A percentile compares a stretch with the other conserved stretches of the same genome.
Evolutionary conservation across 2,329 filamentous ascomycete species (phyloP).

Genomic region (Aspergillus arachidicola): DNA sequence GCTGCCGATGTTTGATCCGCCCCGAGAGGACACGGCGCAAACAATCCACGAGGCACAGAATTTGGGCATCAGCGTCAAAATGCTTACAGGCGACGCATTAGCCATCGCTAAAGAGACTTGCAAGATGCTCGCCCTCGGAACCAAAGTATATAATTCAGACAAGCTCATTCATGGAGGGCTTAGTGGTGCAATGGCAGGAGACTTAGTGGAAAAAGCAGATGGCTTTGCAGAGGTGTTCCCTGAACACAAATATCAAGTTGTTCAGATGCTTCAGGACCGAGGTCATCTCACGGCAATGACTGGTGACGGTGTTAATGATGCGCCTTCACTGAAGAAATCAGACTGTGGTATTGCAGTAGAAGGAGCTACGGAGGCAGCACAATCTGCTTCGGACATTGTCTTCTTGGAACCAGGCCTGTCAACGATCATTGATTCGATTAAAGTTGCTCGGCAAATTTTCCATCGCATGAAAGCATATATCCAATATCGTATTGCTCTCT

Average conservation of each 20-base stretch:
- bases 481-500: slow-evolving; percentile 75
- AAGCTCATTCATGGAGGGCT: slow-evolving; percentile 76
- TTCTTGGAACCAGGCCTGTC: slow-evolving; percentile 72
- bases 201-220: slow-evolving; percentile 73
- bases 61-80: slow-evolving; percentile 76
- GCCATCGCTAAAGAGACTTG: slow-evolving; percentile 81
- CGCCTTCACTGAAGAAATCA: slow-evolving; percentile 72
- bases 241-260: slow-evolving; percentile 75
- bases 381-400: slow-evolving; percentile 73
- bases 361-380: slow-evolving; percentile 71
- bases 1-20: slow-evolving; percentile 80
- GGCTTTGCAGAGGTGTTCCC: slow-evolving; percentile 75
- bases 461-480: slow-evolving; percentile 79
- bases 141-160: slow-evolving; percentile 79
- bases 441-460: slow-evolving; percentile 74
- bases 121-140: slow-evolving; percentile 77
- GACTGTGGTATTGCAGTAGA: slow-evolving; percentile 76
- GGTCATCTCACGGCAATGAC: slow-evolving; percentile 75
- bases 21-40: slow-evolving; percentile 76
- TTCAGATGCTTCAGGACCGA: slow-evolving; percentile 74
- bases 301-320: slow-evolving; percentile 74
- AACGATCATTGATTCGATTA: slow-evolving; percentile 73
- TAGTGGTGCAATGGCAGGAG: slow-evolving; percentile 71
- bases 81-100: slow-evolving; percentile 79
- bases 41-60: slow-evolving; percentile 76